Evolutionary conservation across 2,329 filamentous ascomycete species (phyloP).

Genomic region (Podosphaera xanthii): DNA sequence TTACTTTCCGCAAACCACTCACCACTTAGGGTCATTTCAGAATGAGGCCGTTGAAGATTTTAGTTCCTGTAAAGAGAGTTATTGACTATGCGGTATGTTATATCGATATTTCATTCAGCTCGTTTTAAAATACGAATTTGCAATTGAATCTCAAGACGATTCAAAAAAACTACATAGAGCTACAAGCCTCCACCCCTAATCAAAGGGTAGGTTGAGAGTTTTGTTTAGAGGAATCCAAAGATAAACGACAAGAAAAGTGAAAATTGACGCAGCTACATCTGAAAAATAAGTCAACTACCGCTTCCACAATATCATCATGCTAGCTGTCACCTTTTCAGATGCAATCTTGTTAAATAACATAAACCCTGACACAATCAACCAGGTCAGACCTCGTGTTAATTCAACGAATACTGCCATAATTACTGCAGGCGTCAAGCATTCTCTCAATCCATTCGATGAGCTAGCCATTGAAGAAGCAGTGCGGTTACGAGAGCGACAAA

Average conservation of each 20-base stretch:
- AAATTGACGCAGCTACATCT: background rate
- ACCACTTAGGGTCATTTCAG: background rate
- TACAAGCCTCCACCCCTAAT: background rate
- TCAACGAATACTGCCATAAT: constrained; percentile 68
- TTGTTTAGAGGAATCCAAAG: background rate
- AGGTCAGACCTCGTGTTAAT: constrained; percentile 48
- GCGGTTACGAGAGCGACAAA: constrained; percentile 72
- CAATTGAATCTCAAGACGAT: background rate
- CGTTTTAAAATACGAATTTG: background rate
- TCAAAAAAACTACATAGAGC: background rate
- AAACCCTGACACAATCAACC: constrained; percentile 1
- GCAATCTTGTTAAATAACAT: too few species aligned
- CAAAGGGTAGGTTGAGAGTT: background rate
- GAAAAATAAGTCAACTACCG: background rate
- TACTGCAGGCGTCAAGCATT: constrained; percentile 83
- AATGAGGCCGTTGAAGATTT: constrained; percentile 46
- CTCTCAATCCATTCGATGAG: constrained; percentile 98
- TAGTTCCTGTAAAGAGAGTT: constrained; percentile 61
- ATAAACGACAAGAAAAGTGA: background rate
- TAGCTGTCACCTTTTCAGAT: too few species aligned
- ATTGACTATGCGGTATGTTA: constrained; percentile 59
- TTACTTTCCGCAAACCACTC: too few species aligned
- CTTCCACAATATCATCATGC: background rate
- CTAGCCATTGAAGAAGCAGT: constrained; percentile 93
- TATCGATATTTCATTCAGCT: background rate